A percentile compares a stretch with the other conserved stretches of the same genome.
Evolutionary conservation across 2,329 filamentous ascomycete species (phyloP).

Genomic region (Dactylellina cionopaga): DNA sequence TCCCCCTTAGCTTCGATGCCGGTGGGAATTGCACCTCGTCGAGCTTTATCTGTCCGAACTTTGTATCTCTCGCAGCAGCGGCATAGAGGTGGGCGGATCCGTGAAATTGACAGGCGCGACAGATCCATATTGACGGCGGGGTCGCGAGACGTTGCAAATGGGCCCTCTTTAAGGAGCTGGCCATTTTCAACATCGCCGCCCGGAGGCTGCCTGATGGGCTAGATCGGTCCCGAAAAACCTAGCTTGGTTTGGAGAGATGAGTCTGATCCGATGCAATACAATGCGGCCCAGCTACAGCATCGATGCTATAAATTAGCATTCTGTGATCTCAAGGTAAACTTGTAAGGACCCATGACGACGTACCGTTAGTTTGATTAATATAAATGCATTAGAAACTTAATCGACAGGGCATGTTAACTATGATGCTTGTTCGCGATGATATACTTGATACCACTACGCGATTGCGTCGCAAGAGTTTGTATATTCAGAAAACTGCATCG

Average conservation of each 20-base stretch:
- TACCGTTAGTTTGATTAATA: too few relatives aligned
- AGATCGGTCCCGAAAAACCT: not conserved
- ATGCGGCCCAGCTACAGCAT: too few relatives aligned
- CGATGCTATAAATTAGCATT: too few relatives aligned
- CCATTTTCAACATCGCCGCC: constrained; percentile 32
- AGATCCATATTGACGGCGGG: constrained; percentile 31
- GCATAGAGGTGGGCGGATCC: not conserved
- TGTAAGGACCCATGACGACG: too few relatives aligned
- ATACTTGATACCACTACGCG: not conserved
- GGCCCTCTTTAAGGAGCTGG: constrained; percentile 8
- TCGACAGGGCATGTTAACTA: not conserved
- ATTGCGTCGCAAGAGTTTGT: not conserved
- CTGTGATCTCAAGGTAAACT: too few relatives aligned
- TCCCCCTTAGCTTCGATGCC: not conserved
- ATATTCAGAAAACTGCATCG: constrained; percentile 18
- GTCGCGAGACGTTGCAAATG: constrained; percentile 4
- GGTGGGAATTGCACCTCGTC: constrained; percentile 22
- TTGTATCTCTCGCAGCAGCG: too few relatives aligned
- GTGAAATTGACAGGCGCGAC: constrained; percentile 32
- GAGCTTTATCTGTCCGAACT: too few relatives aligned
- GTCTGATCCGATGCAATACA: too few relatives aligned
- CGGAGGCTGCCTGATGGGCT: not conserved
- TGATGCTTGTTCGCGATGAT: not conserved
- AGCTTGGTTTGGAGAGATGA: too few relatives aligned
- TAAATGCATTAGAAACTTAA: not conserved